Evolutionary conservation across 257 asterid genomes (phyloP), one percentile per base, ranked within the genome.

Genomic region (Scutellaria minor): DNA sequence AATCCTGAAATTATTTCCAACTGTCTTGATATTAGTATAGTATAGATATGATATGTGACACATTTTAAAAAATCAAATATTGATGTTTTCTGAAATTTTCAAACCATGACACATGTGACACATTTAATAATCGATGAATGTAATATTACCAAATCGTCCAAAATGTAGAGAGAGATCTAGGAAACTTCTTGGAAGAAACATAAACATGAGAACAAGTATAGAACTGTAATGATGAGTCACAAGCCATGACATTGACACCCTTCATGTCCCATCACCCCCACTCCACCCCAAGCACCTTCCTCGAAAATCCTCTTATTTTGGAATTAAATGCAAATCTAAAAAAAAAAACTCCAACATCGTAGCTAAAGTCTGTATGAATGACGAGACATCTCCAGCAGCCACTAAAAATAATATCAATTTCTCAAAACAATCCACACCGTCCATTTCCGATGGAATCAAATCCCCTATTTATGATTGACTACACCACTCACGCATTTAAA

Each of bases 121-220:
- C 18, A 18, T n/a, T n/a, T n/a, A n/a, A n/a, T n/a, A 18, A 0
- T 18, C 18, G 18, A 18, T 0, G 18, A 18, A 18, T 18, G 18
- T 18, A 18, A 18, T 18, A 18, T 18, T 18, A 18, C 0, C 18
- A 18, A 18, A 18, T 18, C 18, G 18, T 18, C 18, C 18, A 18
- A 18, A 18, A 18, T 18, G 18, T 18, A 18, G 27, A 24, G 27
- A 24, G 27, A 24, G 53, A 18, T 18, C 18, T 18, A 64, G 58
- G 81, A 71, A 77, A 69, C 50, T 77, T 77, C 81, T 56, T 48
- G 74, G 81, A 77, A 77, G 65, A 10, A 39, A 41, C 60, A 27
- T 4, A 31, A 14, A 44, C 45, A 35, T 20, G 20, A 39, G 24
- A 75, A 58, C 60, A 75, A n/a, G 12, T 5, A 75, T 39, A 60